phyloP scores from a whole-genome alignment of 2,329 filamentous ascomycete genomes.

The Fusarium armeniacum region DNA sequence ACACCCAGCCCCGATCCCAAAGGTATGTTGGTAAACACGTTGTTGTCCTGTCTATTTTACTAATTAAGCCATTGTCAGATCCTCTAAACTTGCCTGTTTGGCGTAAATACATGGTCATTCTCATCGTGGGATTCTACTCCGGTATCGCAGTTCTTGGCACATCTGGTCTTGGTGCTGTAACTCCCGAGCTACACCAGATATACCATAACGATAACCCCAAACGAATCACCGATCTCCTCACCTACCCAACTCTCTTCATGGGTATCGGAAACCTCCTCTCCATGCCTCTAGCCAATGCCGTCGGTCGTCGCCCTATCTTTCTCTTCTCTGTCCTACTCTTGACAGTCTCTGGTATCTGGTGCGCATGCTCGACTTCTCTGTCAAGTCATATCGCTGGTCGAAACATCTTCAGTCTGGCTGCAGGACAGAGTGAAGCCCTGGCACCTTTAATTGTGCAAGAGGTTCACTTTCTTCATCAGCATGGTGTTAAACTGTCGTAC shows the following conservation, averaged over 20 bases:
- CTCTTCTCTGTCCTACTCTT: neutral
- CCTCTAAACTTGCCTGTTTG: constrained; percentile 10
- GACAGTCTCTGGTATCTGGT: constrained; percentile 9
- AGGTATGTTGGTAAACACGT: fast-evolving
- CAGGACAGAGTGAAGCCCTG: constrained; percentile 16
- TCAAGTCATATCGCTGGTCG: constrained; percentile 4
- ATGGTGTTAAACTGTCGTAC: constrained; percentile 1
- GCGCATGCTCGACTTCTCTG: constrained; percentile 17
- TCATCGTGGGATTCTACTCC: constrained; percentile 25
- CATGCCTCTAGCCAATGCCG: constrained; percentile 5
- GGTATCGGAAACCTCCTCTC: constrained; percentile 12
- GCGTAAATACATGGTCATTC: constrained; percentile 24
- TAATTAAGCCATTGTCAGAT: neutral
- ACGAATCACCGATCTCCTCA: constrained; percentile 11
- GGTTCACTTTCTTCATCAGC: constrained; percentile 11
- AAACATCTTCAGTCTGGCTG: constrained; percentile 12
- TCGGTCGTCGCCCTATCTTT: constrained; percentile 12
- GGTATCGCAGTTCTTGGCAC: constrained; percentile 22
- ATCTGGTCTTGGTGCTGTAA: constrained; percentile 14
- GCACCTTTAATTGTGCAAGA: constrained; percentile 20
- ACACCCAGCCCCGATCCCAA: constrained; percentile 24
- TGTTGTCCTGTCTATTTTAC: fast-evolving
- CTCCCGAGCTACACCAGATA: neutral
- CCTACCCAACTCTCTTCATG: constrained; percentile 19
- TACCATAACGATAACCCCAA: constrained; percentile 17